Percentiles rank a stretch among this genome's conserved stretches.
These are phyloP conservation scores for Annulohypoxylon nitens DNA, from an alignment of 495 filamentous ascomycete species.

Conservation along the genomic window DNA sequence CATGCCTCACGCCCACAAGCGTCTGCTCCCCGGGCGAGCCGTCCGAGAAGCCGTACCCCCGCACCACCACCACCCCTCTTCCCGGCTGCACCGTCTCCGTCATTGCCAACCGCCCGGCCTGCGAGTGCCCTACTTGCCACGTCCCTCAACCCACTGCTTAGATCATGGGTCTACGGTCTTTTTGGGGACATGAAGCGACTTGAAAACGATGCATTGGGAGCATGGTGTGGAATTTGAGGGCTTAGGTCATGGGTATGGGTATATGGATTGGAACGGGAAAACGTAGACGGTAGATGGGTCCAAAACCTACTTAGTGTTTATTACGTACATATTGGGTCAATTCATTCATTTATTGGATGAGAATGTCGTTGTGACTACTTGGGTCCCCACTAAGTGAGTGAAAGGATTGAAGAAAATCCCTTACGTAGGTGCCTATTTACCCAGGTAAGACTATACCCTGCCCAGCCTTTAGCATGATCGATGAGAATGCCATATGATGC, in stretches of 20 bases:
- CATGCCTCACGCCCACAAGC: constrained; percentile 16
- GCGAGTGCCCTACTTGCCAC: not conserved
- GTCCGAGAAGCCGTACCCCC: constrained; percentile 6
- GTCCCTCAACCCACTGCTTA: not conserved
- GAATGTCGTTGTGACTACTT: not conserved
- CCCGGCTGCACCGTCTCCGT: constrained; percentile 28
- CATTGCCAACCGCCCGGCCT: not conserved
- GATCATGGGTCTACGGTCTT: not conserved
- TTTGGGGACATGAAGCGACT: not conserved
- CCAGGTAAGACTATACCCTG: too few species aligned
- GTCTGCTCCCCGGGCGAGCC: constrained; percentile 30
- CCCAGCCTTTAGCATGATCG: too few species aligned
- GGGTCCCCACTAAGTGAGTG: not conserved
- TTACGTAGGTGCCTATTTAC: too few species aligned
- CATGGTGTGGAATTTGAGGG: not conserved
- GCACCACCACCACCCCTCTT: constrained; percentile 24
- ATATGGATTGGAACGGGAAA: not conserved
- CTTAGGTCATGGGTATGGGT: not conserved
- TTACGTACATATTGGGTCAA: not conserved
- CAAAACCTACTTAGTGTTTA: not conserved
- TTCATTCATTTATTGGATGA: not conserved
- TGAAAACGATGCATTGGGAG: not conserved
- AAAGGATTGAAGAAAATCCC: too few species aligned
- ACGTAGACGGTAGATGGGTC: not conserved
- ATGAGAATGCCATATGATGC: too few species aligned